Percentiles rank a stretch among this genome's conserved stretches.
Evolutionary conservation across 495 filamentous ascomycete species (phyloP).

Genomic region (Viridothelium virens): DNA sequence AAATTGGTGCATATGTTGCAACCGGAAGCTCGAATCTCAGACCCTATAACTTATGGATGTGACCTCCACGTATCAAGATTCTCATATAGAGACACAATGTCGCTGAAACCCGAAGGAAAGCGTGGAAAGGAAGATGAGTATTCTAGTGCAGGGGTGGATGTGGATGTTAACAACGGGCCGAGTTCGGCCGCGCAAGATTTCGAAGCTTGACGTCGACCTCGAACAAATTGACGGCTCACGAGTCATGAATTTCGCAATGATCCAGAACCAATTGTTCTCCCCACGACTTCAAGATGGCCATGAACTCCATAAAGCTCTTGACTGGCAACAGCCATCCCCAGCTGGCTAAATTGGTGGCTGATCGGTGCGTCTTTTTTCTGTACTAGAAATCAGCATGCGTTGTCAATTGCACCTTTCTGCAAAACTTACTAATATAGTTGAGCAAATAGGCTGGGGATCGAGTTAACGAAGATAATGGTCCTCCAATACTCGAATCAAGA

Average conservation of each 20-base stretch:
- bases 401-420: neutral
- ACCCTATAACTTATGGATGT: too few species aligned
- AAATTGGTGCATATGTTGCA: too few species aligned
- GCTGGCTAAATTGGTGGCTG: conserved; percentile 81
- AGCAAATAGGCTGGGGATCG: conserved; percentile 67
- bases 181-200: neutral
- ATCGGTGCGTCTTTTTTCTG: conserved; percentile 52
- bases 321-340: conserved; percentile 93
- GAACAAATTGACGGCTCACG: neutral
- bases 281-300: conserved; percentile 44
- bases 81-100: too few species aligned
- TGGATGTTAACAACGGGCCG: neutral
- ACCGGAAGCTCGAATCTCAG: too few species aligned
- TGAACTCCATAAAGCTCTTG: conserved; percentile 92
- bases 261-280: neutral
- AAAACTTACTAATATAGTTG: neutral
- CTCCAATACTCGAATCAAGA: conserved; percentile 98
- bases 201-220: neutral
- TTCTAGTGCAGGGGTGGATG: too few species aligned
- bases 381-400: neutral
- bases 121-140: too few species aligned
- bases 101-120: too few species aligned
- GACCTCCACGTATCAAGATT: too few species aligned
- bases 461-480: conserved; percentile 86
- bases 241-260: conserved; percentile 1